phyloP scores from a whole-genome alignment of 176 grass and related monocot species.

The Hyparrhenia diplandra region DNA sequence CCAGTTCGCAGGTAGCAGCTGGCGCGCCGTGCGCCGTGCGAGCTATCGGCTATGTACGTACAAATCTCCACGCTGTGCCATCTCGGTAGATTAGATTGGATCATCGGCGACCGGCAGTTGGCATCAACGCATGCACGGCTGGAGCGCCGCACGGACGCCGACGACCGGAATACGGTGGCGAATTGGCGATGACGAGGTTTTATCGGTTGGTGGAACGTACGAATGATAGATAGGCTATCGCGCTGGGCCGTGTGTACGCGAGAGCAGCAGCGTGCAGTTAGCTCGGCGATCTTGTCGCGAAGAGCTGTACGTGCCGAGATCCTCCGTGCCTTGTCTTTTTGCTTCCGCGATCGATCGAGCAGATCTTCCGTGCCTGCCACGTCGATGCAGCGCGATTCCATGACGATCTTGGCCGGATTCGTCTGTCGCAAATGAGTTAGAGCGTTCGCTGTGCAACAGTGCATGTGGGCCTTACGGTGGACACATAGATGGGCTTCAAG shows the following conservation, averaged over 20 bases:
- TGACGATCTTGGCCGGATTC: not conserved
- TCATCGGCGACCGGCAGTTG: not conserved
- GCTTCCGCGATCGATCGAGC: not conserved
- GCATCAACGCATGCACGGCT: not conserved
- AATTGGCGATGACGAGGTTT: not conserved
- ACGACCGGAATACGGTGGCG: not conserved
- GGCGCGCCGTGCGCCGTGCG: no score
- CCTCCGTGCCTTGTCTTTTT: not conserved
- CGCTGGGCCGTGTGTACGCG: no score
- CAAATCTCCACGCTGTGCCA: not conserved
- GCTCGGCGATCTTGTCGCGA: not conserved
- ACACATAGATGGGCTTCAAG: not conserved
- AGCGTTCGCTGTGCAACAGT: no score
- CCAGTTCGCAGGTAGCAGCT: not conserved
- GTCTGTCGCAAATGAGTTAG: not conserved
- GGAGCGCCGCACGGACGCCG: not conserved
- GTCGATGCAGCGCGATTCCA: not conserved
- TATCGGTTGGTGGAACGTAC: not conserved
- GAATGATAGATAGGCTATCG: no score
- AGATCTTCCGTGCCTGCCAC: not conserved
- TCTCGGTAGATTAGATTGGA: not conserved
- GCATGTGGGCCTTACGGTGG: not conserved
- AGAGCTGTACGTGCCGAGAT: not conserved
- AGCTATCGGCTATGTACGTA: no score
- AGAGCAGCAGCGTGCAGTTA: not conserved